Percentiles rank a stretch among this genome's conserved stretches.
Evolutionary conservation across 352 stramenopile species (phyloP).

Genomic region (Blastocystis sp.): DNA sequence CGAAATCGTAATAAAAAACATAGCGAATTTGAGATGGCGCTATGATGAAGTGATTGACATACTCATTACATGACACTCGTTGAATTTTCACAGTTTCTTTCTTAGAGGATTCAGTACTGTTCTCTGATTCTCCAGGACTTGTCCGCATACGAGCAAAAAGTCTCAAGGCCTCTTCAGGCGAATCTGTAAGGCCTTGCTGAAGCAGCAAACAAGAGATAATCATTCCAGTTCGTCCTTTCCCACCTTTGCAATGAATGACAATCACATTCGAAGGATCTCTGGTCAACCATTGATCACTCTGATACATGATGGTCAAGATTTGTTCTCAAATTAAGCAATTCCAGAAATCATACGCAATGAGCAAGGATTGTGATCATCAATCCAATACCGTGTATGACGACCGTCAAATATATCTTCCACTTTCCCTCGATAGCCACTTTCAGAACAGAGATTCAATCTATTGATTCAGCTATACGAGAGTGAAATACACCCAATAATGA

Average conservation of each 20-base stretch:
- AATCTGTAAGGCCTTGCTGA: neutral
- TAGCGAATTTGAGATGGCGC: conserved; percentile 45
- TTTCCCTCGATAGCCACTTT: conserved; percentile 7
- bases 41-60: neutral
- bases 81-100: conserved; percentile 29
- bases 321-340: neutral
- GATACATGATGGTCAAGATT: neutral
- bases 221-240: conserved; percentile 60
- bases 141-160: conserved; percentile 43
- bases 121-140: neutral
- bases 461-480: neutral
- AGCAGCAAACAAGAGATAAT: conserved; percentile 56
- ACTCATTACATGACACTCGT: neutral
- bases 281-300: conserved; percentile 1
- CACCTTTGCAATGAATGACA: conserved; percentile 52
- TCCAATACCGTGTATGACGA: conserved; percentile 12
- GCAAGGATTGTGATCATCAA: conserved; percentile 59
- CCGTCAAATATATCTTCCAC: neutral
- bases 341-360: neutral
- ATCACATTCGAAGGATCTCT: conserved; percentile 46
- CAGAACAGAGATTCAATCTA: conserved; percentile 58
- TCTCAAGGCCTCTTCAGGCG: conserved; percentile 13
- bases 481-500: conserved; percentile 53
- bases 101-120: neutral
- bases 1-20: conserved; percentile 46